These are phyloP conservation scores for Coleophoma eucalyptorum DNA, from an alignment of 2,329 filamentous ascomycete species.

Conservation along the genomic window DNA sequence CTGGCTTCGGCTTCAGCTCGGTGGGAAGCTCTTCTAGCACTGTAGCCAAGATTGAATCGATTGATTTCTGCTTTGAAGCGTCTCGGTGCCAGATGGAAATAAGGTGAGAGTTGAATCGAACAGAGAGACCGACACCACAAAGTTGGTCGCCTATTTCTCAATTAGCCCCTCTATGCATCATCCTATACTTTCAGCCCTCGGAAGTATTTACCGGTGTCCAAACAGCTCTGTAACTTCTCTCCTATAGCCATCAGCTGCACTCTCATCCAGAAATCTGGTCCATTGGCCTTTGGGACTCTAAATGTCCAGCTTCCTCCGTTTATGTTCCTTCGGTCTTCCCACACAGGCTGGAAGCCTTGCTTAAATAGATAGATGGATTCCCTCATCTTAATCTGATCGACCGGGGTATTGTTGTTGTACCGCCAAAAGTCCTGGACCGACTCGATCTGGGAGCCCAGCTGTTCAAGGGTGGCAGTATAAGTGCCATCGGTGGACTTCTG, in stretches of 20 bases:
- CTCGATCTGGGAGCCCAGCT: constrained; percentile 64
- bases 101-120: constrained; percentile 84
- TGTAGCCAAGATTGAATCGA: constrained; percentile 68
- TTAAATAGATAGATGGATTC: constrained; percentile 81
- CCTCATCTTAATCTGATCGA: constrained; percentile 71
- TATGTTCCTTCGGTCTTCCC: constrained; percentile 84
- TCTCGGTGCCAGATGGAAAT: constrained; percentile 94
- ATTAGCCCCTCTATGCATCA: too few species aligned
- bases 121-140: constrained; percentile 82
- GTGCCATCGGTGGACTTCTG: constrained; percentile 30
- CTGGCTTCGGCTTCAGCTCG: constrained; percentile 68
- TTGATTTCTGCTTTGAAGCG: constrained; percentile 72
- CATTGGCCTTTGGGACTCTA: constrained; percentile 73
- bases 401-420: constrained; percentile 77
- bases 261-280: constrained; percentile 75
- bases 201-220: constrained; percentile 60
- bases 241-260: constrained; percentile 80
- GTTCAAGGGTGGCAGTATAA: constrained; percentile 43
- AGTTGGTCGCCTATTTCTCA: constrained; percentile 68
- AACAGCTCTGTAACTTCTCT: constrained; percentile 70
- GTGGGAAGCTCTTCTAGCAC: constrained; percentile 70
- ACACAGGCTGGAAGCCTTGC: constrained; percentile 70
- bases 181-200: neutral
- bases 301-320: constrained; percentile 91
- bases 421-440: constrained; percentile 83